phyloP scores from a whole-genome alignment of 768 basidiomycete species.

The Phaffia tasmanica region DNA sequence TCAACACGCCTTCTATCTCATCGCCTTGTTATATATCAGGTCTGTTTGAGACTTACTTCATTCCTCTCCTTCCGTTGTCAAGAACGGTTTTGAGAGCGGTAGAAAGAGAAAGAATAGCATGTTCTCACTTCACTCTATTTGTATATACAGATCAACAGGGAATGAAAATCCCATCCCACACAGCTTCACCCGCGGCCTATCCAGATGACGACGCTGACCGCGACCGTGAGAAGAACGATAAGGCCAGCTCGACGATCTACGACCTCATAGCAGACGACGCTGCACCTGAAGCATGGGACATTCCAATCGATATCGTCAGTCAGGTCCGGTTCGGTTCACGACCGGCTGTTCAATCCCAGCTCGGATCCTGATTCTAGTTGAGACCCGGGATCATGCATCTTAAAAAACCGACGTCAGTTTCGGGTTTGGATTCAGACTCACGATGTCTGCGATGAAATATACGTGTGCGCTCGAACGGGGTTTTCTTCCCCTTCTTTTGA shows the following conservation, averaged over 20 bases:
- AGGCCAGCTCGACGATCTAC: conserved; percentile 10
- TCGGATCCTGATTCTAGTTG: too few relatives aligned
- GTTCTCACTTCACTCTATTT: background rate
- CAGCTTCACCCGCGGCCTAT: background rate
- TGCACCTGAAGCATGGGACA: conserved; percentile 10
- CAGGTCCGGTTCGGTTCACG: background rate
- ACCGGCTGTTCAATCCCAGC: too few relatives aligned
- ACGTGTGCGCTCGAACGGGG: too few relatives aligned
- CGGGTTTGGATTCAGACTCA: too few relatives aligned
- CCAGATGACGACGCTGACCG: conserved; percentile 16
- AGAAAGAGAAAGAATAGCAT: background rate
- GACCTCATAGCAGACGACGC: background rate
- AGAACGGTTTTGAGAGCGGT: background rate
- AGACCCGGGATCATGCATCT: too few relatives aligned
- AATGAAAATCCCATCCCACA: background rate
- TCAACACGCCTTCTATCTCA: conserved; percentile 31
- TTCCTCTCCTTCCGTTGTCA: background rate
- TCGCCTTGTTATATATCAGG: conserved; percentile 32
- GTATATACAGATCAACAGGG: too few relatives aligned
- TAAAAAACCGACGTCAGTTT: too few relatives aligned
- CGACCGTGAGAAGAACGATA: background rate
- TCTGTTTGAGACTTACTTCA: conserved; percentile 12
- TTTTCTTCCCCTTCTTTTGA: too few relatives aligned
- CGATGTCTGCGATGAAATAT: too few relatives aligned
- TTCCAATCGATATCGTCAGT: conserved; percentile 5